Conservation (phyloP, 371 early-diverging fungal species). For the Mucor sp. region DNA sequence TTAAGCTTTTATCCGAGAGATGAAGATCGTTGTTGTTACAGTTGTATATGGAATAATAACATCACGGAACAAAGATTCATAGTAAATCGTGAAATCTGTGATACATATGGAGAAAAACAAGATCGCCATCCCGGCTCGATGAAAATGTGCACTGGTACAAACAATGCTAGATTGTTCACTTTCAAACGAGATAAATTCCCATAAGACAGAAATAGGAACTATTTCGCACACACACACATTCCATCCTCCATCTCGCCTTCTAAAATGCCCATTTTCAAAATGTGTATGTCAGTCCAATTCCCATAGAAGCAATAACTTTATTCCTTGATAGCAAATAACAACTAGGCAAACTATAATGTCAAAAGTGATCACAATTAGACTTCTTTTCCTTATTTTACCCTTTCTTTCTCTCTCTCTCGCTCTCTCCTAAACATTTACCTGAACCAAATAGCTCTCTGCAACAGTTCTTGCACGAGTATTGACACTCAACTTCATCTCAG, state of each 20-base stretch:
- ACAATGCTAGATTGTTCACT: not conserved
- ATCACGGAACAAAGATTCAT: not conserved
- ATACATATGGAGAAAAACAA: not conserved
- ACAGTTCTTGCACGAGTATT: slow-evolving; percentile 96
- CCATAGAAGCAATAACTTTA: not conserved
- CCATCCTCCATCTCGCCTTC: not conserved
- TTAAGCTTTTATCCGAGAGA: not conserved
- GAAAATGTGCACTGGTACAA: not conserved
- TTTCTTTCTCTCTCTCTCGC: not conserved
- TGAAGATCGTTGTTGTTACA: not conserved
- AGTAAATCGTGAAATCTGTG: not conserved
- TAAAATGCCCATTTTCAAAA: not conserved
- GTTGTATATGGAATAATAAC: not conserved
- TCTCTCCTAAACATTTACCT: slow-evolving; percentile 41
- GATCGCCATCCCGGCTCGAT: not conserved
- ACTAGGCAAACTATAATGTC: slow-evolving; percentile 14
- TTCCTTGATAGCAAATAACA: not conserved
- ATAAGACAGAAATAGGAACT: not conserved
- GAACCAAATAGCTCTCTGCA: slow-evolving; percentile 77
- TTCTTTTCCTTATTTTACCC: not conserved
- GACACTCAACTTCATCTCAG: slow-evolving; percentile 95
- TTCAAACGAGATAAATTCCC: not conserved
- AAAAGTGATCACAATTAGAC: not conserved
- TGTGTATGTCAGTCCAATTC: not conserved
- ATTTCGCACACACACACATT: not conserved